These are phyloP conservation scores for Clavulina sp. DNA, from an alignment of 768 basidiomycete species.

Conservation along the genomic window DNA sequence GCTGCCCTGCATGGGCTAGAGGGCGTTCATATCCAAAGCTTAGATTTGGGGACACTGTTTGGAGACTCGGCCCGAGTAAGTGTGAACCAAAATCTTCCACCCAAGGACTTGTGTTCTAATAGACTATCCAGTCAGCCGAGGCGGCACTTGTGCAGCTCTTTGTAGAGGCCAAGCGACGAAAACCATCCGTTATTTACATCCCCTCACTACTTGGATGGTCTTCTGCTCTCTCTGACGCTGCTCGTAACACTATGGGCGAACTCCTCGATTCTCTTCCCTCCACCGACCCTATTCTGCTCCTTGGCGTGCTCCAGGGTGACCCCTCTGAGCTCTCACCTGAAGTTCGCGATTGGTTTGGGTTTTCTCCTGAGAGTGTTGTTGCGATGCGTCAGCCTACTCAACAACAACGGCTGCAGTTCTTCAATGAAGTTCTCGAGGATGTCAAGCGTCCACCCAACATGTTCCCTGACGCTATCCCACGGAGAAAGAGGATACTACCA, in stretches of 20 bases:
- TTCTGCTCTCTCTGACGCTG: constrained; percentile 63
- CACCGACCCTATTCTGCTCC: constrained; percentile 81
- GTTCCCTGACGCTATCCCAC: constrained; percentile 76
- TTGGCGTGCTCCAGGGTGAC: constrained; percentile 72
- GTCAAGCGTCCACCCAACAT: constrained; percentile 61
- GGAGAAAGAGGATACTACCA: constrained; percentile 71
- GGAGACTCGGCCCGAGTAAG: constrained; percentile 77
- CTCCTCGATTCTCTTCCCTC: constrained; percentile 85
- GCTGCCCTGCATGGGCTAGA: constrained; percentile 88
- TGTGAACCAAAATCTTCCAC: not conserved
- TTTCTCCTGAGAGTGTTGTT: constrained; percentile 54
- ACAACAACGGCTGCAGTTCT: constrained; percentile 55
- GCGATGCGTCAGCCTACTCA: constrained; percentile 33
- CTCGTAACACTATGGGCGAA: constrained; percentile 68
- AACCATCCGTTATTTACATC: constrained; percentile 90
- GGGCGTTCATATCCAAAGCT: constrained; percentile 85
- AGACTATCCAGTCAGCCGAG: constrained; percentile 52
- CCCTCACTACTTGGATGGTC: constrained; percentile 81
- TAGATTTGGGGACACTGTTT: constrained; percentile 79
- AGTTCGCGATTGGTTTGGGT: constrained; percentile 85
- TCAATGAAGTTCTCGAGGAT: constrained; percentile 50
- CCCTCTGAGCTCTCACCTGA: constrained; percentile 57
- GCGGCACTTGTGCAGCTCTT: constrained; percentile 90
- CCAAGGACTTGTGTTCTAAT: constrained; percentile 4
- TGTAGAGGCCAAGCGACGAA: constrained; percentile 90